These are phyloP conservation scores for Macrophomina pseudophaseolina DNA, from an alignment of 2,329 filamentous ascomycete species.

Conservation along the genomic window DNA sequence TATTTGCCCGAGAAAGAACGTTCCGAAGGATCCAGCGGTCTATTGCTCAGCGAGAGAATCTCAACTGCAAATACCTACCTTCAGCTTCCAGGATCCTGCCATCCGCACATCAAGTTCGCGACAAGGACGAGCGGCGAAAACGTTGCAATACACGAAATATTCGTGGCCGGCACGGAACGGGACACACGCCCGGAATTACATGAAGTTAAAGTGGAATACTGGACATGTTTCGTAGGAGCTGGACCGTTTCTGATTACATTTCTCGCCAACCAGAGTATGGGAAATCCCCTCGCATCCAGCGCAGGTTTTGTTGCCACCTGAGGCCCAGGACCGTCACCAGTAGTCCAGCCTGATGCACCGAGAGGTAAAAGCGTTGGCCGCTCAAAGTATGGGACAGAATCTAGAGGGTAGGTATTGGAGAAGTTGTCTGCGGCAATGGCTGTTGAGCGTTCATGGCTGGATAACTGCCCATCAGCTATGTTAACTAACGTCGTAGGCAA, in stretches of 20 bases:
- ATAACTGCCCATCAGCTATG: no score
- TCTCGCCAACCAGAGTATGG: background rate
- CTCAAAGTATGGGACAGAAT: no score
- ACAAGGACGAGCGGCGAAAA: background rate
- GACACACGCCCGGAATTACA: background rate
- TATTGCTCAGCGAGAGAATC: no score
- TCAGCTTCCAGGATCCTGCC: background rate
- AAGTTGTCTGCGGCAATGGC: no score
- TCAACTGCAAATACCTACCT: no score
- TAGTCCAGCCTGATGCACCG: background rate
- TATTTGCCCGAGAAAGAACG: background rate
- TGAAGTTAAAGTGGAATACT: background rate
- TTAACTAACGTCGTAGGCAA: background rate
- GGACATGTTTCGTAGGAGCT: slow-evolving; percentile 1
- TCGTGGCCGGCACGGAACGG: background rate
- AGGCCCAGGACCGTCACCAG: background rate
- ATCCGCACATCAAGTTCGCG: background rate
- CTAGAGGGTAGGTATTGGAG: no score
- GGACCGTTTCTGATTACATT: slow-evolving; percentile 2
- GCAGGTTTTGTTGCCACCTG: background rate
- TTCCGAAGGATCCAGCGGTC: no score
- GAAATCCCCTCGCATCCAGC: background rate
- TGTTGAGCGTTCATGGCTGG: no score
- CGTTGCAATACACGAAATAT: background rate
- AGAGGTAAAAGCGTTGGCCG: no score